Base-by-base conservation (phyloP, 148 eudicot genomes). In the Camellia japonica region DNA sequence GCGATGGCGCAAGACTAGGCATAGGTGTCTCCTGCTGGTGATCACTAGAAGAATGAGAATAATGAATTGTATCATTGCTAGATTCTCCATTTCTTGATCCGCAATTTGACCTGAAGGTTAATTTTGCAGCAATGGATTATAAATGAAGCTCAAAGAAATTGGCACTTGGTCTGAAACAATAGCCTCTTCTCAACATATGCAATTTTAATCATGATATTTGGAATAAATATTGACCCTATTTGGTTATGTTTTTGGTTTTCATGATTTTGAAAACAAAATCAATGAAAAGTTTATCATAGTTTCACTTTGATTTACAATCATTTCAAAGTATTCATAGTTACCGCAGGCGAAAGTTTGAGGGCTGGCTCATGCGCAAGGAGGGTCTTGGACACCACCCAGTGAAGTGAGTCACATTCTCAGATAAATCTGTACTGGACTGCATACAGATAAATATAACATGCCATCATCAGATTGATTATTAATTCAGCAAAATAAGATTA, bases 261-360 rank as follows among this genome's bases (percentile, higher is more conserved):
- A 4, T 49, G 6, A 49, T 5, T 49, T 49, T 49, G 52, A 49
- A 49, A 49, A 4, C 52, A 9, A 6, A 55, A 8, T 55, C 1
- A 7, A 11, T 55, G 12, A 55, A 55, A 55, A 7, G 16, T 59
- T 59, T 41, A 41, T 15, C 30, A 47, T 46, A 70, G 12, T 4
- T 52, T 20, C 3, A 14, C 41, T 63, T 59, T 59, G 42, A 47
- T 7, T 63, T 30, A 30, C 12, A 12, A 75, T 8, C 15, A 10
- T 60, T 58, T 44, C 42, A 7, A 10, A 4, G 11, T 61, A 16
- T 18, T 18, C 41, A 30, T 3, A 67, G 78, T 75, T 78, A 85
- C 88, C 86, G 52, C 71, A 73, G 82, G 43, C 61, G 64, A 77
- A 83, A 80, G 73, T 81, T 85, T 6, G 85, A 82, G 60, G 83